These are phyloP conservation scores for Coemansia sp. DNA, from an alignment of 371 early-diverging fungal species.

Conservation along the genomic window DNA sequence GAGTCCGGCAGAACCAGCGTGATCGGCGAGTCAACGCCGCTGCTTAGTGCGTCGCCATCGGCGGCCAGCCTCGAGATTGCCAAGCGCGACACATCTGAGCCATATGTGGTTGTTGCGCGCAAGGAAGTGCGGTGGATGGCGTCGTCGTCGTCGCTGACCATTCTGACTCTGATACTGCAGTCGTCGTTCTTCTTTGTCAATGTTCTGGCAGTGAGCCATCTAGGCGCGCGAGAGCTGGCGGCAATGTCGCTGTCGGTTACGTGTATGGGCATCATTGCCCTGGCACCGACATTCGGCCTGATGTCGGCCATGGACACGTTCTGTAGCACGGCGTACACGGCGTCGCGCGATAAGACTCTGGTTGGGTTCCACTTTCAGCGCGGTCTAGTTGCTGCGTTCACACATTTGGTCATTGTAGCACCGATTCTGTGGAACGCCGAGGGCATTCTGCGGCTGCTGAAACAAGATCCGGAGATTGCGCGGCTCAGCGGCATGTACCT, in stretches of 20 bases:
- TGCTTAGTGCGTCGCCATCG: conserved; percentile 22
- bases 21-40: conserved; percentile 21
- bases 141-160: conserved; percentile 53
- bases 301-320: conserved; percentile 50
- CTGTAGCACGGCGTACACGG: conserved; percentile 76
- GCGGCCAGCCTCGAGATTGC: conserved; percentile 21
- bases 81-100: conserved; percentile 21
- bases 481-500: conserved; percentile 63
- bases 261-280: conserved; percentile 28
- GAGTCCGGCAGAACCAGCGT: conserved; percentile 6
- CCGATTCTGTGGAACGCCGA: conserved; percentile 40
- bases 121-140: conserved; percentile 29
- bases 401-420: conserved; percentile 19
- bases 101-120: conserved; percentile 12
- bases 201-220: conserved; percentile 62
- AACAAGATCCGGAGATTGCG: conserved; percentile 40
- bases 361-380: conserved; percentile 84
- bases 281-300: conserved; percentile 41
- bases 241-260: conserved; percentile 44
- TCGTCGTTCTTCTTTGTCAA: conserved; percentile 62
- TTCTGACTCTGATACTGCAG: conserved; percentile 64
- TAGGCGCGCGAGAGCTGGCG: conserved; percentile 49
- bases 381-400: conserved; percentile 59
- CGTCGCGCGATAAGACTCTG: conserved; percentile 64
- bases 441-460: conserved; percentile 12